These are phyloP conservation scores for Chlamydomonas incerta DNA, from an alignment of 139 green algal genomes.

Conservation along the genomic window DNA sequence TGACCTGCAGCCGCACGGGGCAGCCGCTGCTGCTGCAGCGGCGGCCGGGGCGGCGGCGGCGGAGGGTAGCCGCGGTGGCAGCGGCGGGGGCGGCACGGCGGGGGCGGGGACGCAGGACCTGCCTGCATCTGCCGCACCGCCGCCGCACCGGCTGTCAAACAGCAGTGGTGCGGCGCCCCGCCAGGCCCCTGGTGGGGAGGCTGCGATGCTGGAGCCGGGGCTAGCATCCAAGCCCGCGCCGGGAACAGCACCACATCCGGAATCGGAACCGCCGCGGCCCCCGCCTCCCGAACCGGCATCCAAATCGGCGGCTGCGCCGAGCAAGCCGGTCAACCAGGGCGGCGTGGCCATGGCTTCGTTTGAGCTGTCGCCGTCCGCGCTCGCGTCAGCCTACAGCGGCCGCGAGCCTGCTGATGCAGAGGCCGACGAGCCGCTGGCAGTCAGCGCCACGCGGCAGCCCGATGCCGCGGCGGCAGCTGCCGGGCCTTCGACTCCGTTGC, in stretches of 20 bases:
- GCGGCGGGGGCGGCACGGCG: no score
- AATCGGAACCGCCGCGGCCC: no score
- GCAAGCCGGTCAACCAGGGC: neutral
- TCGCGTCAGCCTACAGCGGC: no score
- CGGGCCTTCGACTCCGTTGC: neutral
- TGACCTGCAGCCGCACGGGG: constrained; percentile 1
- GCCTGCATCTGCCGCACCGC: neutral
- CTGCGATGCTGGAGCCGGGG: no score
- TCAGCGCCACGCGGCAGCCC: neutral
- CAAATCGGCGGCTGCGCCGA: no score
- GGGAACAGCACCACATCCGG: no score
- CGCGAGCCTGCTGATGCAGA: neutral
- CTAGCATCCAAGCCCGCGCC: no score
- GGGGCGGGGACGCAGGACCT: no score
- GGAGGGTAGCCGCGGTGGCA: no score
- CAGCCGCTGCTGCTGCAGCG: neutral
- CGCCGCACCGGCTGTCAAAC: neutral
- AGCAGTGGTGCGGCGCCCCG: no score
- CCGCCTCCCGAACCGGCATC: no score
- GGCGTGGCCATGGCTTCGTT: neutral
- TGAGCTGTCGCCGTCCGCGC: neutral
- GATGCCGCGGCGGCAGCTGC: neutral
- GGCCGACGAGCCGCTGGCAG: neutral
- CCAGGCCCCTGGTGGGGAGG: no score
- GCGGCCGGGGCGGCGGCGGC: neutral